Base-by-base conservation (phyloP, 495 filamentous ascomycete species). In the Terfezia boudieri region DNA sequence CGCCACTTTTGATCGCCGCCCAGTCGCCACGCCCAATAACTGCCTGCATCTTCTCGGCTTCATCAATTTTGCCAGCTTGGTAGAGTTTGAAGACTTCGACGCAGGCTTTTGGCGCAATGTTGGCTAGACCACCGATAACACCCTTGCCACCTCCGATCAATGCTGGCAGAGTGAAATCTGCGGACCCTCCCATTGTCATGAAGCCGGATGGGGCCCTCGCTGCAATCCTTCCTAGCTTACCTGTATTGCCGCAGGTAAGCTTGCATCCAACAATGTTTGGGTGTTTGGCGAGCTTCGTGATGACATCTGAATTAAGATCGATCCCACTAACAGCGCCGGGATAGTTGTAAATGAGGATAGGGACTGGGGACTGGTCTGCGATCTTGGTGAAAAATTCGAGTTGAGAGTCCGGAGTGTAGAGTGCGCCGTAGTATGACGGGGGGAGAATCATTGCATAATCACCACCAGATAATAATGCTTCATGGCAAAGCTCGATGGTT, bases 341-440 rank as follows among this genome's bases (percentile, higher is more conserved):
- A 69, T 81, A 95, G 70, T 94, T 95, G 73, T 95, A 95, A 64
- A 95, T 87, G 57, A 94, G 71, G 55, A 95, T 74, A 0, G 87
- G 88, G 50, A 95, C 75, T 6, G 86, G 88, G 1, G 84, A 90
- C 8, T 77, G 76, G 61, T 80, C 76, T 26, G 87, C 87, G 23
- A 94, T 83, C 43, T 76, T 73, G 38, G 70, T 73, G 74, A 92
- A 94, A 69, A 81, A 88, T 36, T 79, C 73, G 49, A 80, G 65
- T 49, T 93, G 64, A 14, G 76, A 73, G 32, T 74, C 73, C 22
- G 64, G 61, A 20, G 62, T 71, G 58, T 80, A 73, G 20, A 88
- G 71, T 9, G 76, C 64, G 59, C 78, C 76, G 69, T 93, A 95
- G 68, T 94, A 95, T 37, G 78, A 77, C 16, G 88, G 87, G 16